A percentile compares a stretch with the other conserved stretches of the same genome.
Evolutionary conservation across 352 stramenopile genomes (phyloP).

Genomic region (Phytophthora kernoviae): DNA sequence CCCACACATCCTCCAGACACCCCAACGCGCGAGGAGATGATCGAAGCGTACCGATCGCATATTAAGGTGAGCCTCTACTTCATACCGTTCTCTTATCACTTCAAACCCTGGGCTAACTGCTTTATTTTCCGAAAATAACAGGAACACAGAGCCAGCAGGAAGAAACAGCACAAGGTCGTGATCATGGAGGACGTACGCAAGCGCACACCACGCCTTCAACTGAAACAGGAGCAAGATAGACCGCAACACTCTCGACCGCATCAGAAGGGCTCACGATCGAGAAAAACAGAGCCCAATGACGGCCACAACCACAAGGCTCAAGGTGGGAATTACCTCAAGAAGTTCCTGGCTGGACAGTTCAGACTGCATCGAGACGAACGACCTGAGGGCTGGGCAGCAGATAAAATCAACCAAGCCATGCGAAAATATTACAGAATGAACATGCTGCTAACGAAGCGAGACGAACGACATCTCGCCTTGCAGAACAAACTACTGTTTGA

Average conservation of each 20-base stretch:
- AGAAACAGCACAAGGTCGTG: constrained; percentile 60
- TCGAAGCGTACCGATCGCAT: constrained; percentile 49
- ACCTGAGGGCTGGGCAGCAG: constrained; percentile 62
- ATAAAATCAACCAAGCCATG: constrained; percentile 62
- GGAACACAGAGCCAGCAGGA: constrained; percentile 49
- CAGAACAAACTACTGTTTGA: constrained; percentile 80
- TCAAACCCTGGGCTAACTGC: not conserved
- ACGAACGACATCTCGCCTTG: constrained; percentile 50
- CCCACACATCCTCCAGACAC: not conserved
- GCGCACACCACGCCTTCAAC: constrained; percentile 42
- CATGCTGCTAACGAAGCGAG: constrained; percentile 39
- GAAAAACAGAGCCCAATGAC: constrained; percentile 20
- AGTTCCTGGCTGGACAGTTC: constrained; percentile 50
- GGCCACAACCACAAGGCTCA: constrained; percentile 19
- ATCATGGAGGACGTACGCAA: constrained; percentile 59
- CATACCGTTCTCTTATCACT: not conserved
- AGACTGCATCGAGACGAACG: constrained; percentile 30
- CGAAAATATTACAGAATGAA: constrained; percentile 59
- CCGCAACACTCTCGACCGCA: constrained; percentile 12
- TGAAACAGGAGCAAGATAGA: constrained; percentile 37
- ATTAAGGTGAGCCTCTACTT: constrained; percentile 29
- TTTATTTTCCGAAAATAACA: constrained; percentile 7
- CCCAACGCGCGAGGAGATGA: constrained; percentile 39
- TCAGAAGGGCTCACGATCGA: constrained; percentile 5
- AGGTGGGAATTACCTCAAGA: constrained; percentile 39